A percentile compares a stretch with the other conserved stretches of the same genome.
phyloP scores from a whole-genome alignment of 352 stramenopile species.

The Phytopythium kandeliae region DNA sequence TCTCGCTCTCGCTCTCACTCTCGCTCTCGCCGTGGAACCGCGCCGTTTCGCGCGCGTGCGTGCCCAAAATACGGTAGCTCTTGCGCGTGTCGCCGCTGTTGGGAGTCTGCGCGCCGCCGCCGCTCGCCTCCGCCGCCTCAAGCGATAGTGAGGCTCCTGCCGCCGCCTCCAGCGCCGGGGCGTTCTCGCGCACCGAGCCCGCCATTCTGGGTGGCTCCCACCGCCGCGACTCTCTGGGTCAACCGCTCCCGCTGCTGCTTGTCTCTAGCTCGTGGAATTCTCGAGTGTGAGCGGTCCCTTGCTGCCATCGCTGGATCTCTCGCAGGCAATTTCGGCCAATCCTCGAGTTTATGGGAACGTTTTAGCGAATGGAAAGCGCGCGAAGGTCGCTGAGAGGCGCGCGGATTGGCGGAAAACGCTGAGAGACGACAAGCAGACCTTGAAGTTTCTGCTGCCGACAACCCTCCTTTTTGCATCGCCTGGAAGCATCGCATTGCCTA shows the following conservation, averaged over 20 bases:
- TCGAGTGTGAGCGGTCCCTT: no score
- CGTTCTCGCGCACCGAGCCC: not conserved
- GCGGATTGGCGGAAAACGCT: conserved; percentile 1
- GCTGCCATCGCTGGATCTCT: no score
- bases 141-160: not conserved
- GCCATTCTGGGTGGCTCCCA: conserved; percentile 12
- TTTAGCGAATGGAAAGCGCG: conserved; percentile 5
- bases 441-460: no score
- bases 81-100: conserved; percentile 1
- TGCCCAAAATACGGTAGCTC: conserved; percentile 28
- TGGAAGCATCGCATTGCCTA: no score
- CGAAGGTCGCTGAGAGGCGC: no score
- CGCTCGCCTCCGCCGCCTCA: not conserved
- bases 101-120: conserved; percentile 5
- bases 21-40: conserved; percentile 8
- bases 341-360: no score
- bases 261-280: conserved; percentile 3
- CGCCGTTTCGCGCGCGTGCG: conserved; percentile 5
- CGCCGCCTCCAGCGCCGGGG: not conserved
- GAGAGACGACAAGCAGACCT: not conserved
- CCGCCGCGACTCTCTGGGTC: no score
- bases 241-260: no score
- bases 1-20: conserved; percentile 6
- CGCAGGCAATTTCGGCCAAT: no score
- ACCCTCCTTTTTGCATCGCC: no score